phyloP scores from a whole-genome alignment of 2,329 filamentous ascomycete genomes.

The Fusarium neocosmosporiellum region DNA sequence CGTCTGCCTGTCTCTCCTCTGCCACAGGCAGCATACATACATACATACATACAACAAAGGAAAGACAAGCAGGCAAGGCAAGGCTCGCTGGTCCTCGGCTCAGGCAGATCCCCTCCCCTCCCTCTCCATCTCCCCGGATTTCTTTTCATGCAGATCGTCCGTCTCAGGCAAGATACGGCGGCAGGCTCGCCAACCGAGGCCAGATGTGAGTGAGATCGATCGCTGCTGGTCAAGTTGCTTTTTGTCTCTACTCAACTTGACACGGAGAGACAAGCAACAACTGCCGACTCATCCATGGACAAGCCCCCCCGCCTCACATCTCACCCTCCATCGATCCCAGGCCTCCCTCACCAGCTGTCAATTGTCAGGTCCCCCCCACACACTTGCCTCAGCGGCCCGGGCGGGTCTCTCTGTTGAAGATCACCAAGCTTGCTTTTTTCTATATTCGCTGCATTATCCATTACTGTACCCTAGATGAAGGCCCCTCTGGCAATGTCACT shows the following conservation, averaged over 20 bases:
- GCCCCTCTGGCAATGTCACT: not conserved
- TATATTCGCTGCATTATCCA: conserved; percentile 7
- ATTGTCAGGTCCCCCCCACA: conserved; percentile 19
- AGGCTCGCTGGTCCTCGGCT: conserved; percentile 23
- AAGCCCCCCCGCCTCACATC: not conserved
- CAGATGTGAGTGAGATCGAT: conserved; percentile 11
- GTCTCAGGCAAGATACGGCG: conserved; percentile 20
- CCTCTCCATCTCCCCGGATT: conserved; percentile 33
- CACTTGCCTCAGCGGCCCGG: conserved; percentile 16
- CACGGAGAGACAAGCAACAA: not conserved
- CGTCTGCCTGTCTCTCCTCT: conserved; percentile 9
- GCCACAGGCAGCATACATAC: not conserved
- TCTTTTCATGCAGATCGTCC: conserved; percentile 27
- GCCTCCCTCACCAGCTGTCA: conserved; percentile 1
- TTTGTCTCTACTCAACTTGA: not conserved
- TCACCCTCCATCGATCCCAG: not conserved
- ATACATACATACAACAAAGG: not conserved
- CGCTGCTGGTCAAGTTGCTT: not conserved
- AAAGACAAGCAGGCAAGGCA: conserved; percentile 3
- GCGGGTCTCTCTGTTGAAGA: conserved; percentile 27
- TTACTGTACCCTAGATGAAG: not conserved
- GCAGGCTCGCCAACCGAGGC: conserved; percentile 20
- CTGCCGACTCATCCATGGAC: not conserved
- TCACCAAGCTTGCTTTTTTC: conserved; percentile 5
- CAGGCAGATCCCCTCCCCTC: not conserved